phyloP scores from a whole-genome alignment of 441 rosid genomes.

The Syzygium malaccense region DNA sequence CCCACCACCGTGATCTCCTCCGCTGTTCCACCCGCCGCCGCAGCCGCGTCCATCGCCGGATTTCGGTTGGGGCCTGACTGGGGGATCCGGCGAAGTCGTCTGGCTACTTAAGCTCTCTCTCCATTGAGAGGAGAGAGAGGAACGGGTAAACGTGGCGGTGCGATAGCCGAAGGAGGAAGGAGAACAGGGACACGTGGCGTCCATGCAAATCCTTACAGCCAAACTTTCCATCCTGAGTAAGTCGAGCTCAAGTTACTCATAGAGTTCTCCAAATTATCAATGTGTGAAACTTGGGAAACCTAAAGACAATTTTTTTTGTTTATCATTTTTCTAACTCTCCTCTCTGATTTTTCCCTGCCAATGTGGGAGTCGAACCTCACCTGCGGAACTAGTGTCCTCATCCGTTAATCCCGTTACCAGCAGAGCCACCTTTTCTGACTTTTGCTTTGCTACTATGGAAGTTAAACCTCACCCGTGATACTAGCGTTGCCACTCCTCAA shows the following conservation, averaged over 20 bases:
- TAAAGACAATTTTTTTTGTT: neutral
- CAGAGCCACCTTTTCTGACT: too few relatives aligned
- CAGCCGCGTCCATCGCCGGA: neutral
- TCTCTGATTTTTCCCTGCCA: too few relatives aligned
- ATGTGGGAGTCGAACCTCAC: too few relatives aligned
- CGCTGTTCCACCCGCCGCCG: neutral
- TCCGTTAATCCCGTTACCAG: too few relatives aligned
- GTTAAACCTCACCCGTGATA: too few relatives aligned
- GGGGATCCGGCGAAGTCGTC: neutral
- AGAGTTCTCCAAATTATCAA: neutral
- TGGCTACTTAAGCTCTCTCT: neutral
- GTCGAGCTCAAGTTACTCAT: too few relatives aligned
- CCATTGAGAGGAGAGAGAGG: neutral
- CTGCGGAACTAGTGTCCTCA: too few relatives aligned
- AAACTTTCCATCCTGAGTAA: neutral
- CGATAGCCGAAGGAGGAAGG: neutral
- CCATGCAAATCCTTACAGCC: conserved; percentile 11
- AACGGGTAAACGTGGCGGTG: neutral
- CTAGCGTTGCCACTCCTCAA: too few relatives aligned
- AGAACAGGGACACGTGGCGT: neutral
- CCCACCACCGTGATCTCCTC: conserved; percentile 5
- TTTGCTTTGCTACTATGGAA: too few relatives aligned
- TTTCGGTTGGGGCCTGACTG: neutral
- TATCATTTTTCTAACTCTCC: too few relatives aligned
- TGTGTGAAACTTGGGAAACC: neutral